Evolutionary conservation across 2,329 filamentous ascomycete genomes (phyloP).

Genomic region (Triangularia verruculosa): DNA sequence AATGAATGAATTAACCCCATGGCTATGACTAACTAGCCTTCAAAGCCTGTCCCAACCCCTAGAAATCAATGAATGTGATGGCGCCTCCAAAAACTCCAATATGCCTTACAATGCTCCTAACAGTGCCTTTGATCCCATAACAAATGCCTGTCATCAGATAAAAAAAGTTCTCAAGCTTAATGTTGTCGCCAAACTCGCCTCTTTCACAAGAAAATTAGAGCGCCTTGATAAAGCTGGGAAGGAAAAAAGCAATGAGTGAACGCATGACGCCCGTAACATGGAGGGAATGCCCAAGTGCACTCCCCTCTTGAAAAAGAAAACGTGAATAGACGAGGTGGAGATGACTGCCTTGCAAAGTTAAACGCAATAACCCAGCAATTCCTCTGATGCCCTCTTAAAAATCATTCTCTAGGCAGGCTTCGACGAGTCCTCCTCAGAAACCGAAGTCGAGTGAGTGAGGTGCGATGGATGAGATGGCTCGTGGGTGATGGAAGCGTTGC

Average conservation of each 20-base stretch:
- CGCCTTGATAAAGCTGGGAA: background rate
- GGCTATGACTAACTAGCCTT: background rate
- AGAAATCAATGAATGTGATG: background rate
- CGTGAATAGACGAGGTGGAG: background rate
- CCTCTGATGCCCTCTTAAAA: background rate
- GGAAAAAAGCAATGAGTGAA: background rate
- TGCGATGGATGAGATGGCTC: constrained; percentile 51
- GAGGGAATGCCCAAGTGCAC: background rate
- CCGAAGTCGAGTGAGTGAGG: constrained; percentile 46
- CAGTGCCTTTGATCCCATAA: background rate
- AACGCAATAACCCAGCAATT: background rate
- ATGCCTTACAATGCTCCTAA: background rate
- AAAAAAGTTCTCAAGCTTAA: background rate
- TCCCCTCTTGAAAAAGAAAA: background rate
- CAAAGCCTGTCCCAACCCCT: background rate
- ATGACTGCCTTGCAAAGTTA: background rate
- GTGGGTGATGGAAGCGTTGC: constrained; percentile 36
- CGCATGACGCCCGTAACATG: no score
- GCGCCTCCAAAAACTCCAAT: background rate
- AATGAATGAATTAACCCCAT: background rate
- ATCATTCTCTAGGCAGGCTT: background rate
- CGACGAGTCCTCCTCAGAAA: constrained; percentile 39
- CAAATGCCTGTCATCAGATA: background rate
- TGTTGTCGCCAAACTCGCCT: background rate
- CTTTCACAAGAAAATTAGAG: background rate